Evolutionary conservation across 2,329 filamentous ascomycete genomes (phyloP).

Genomic region (Biscogniauxia sp.): DNA sequence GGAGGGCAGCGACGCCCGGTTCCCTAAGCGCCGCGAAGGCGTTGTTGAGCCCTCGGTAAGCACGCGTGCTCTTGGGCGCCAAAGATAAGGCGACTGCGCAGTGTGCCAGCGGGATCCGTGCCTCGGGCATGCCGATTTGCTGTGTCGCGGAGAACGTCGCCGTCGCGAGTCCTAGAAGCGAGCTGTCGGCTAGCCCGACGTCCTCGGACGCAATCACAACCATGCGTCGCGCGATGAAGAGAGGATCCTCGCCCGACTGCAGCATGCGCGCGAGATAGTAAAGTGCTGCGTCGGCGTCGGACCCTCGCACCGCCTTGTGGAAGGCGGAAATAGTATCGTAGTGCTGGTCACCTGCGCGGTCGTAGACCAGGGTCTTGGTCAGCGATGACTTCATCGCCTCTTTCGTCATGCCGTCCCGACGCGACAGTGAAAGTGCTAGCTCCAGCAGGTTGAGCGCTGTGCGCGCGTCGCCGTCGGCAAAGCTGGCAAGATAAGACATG

Average conservation of each 20-base stretch:
- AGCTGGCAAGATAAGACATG: slow-evolving; percentile 76
- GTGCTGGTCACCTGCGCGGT: slow-evolving; percentile 91
- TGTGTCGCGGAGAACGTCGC: slow-evolving; percentile 84
- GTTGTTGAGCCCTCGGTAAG: slow-evolving; percentile 79
- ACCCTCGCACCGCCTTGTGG: slow-evolving; percentile 91
- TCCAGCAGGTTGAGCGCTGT: slow-evolving; percentile 92
- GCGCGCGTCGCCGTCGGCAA: slow-evolving; percentile 88
- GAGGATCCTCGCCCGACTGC: slow-evolving; percentile 86
- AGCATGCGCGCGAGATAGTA: slow-evolving; percentile 98
- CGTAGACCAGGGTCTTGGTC: slow-evolving; percentile 92
- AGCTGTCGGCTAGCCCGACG: slow-evolving; percentile 84
- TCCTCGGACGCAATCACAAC: slow-evolving; percentile 95
- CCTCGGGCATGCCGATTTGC: slow-evolving; percentile 94
- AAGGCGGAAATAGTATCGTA: slow-evolving; percentile 98
- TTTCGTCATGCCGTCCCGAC: slow-evolving; percentile 63
- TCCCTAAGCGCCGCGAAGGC: slow-evolving; percentile 77
- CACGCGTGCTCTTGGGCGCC: slow-evolving; percentile 81
- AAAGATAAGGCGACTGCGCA: slow-evolving; percentile 76
- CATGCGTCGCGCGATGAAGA: slow-evolving; percentile 89
- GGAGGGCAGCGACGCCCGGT: slow-evolving; percentile 76
- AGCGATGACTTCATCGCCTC: slow-evolving; percentile 77
- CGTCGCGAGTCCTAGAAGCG: slow-evolving; percentile 78
- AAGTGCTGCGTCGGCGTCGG: slow-evolving; percentile 79
- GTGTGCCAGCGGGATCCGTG: slow-evolving; percentile 87
- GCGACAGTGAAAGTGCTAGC: slow-evolving; percentile 76